Conservation (phyloP, 495 filamentous ascomycete species). For the Aspergillus olivimuriae region DNA sequence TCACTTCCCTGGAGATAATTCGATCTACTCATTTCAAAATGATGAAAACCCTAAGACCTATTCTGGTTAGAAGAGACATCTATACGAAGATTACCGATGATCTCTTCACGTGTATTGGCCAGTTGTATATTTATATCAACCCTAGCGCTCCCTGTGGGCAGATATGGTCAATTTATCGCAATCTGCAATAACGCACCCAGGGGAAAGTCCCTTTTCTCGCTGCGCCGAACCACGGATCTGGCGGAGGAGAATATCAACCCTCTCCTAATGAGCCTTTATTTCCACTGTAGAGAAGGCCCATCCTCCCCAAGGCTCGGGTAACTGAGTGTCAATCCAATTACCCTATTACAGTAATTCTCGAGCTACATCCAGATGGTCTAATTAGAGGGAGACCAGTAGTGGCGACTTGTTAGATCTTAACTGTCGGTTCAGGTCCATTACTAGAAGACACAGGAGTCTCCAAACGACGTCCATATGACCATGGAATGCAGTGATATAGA, state of each 20-base stretch:
- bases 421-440: not conserved
- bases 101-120: not conserved
- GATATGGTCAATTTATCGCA: not conserved
- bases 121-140: not conserved
- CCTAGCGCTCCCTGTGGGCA: not conserved
- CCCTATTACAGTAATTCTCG: not conserved
- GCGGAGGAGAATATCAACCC: not conserved
- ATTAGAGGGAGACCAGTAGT: not conserved
- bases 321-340: not conserved
- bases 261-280: not conserved
- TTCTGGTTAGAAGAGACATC: no score
- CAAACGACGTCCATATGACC: not conserved
- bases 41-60: no score
- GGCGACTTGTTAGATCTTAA: not conserved
- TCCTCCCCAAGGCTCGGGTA: not conserved
- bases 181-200: not conserved
- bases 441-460: not conserved
- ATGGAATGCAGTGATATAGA: not conserved
- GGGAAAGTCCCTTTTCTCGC: not conserved
- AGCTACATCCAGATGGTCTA: not conserved
- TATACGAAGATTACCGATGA: no score
- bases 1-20: no score
- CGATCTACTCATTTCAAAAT: no score
- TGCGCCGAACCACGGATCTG: not conserved
- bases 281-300: not conserved